Evolutionary conservation across 257 asterid genomes (phyloP), one percentile per base, ranked within the genome.

Genomic region (Cruciata laevipes): DNA sequence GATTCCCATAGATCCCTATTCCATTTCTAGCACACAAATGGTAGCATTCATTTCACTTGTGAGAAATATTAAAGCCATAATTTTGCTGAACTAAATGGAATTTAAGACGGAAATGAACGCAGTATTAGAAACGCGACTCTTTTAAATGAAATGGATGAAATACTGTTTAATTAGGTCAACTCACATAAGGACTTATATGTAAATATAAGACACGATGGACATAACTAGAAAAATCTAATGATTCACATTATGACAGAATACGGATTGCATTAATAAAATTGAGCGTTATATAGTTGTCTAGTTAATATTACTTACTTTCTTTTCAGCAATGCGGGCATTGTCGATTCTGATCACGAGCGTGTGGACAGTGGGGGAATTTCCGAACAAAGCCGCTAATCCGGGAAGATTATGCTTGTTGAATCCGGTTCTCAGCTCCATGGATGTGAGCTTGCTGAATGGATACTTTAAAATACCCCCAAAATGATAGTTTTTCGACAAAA

Each of bases 1-100:
- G 72, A 61, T 67, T 83, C 85, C 96, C 85, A 81, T 0, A 79
- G 72, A 12, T 85, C 89, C 83, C 78, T 82, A 78, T 85, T 80
- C 95, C 89, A 82, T 79, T 77, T 79, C 94, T 89, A 80, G 21
- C 13, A 61, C 25, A 33, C 66, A 60, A 60, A 47, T 47, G 55
- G 51, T 42, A 47, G 55, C 21, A 47, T 47, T 16, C 55, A 47
- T 47, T 14, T 14, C 53, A 47, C 20, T 17, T 16, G n/a, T n/a
- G n/a, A n/a, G n/a, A n/a, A n/a, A n/a, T n/a, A n/a, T n/a, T n/a
- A n/a, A n/a, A n/a, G n/a, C n/a, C n/a, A n/a, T n/a, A n/a, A 7
- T 33, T 33, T 33, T 33, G 38, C 8, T 33, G 38, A 33, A 33
- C 38, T 33, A 9, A 33, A 9, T 33, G 38, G 8, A 33, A 33